Percentiles rank a stretch among this genome's conserved stretches.
Conservation (phyloP, 371 early-diverging fungal genomes). For the Phascolomyces articulosus region DNA sequence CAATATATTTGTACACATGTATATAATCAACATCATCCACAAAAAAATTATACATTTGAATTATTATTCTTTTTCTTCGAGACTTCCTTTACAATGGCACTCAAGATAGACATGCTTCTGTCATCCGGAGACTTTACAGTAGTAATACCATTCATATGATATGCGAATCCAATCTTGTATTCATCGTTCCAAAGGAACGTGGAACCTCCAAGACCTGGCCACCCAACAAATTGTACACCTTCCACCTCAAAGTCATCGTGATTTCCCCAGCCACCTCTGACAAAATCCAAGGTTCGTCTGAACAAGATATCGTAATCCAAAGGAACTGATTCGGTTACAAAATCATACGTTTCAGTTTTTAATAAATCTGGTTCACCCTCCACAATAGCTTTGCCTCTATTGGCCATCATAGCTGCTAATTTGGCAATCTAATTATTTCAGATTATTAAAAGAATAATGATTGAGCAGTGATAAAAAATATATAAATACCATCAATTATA, state of each 20-base stretch:
- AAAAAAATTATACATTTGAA: no score
- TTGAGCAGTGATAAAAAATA: no score
- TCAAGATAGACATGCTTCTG: slow-evolving; percentile 10
- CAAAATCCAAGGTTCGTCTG: neutral
- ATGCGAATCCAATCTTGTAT: slow-evolving; percentile 55
- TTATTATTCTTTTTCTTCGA: neutral
- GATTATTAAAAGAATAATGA: no score
- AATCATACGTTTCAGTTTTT: slow-evolving; percentile 20
- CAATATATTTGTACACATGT: no score
- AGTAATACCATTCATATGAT: slow-evolving; percentile 45
- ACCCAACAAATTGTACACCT: slow-evolving; percentile 17
- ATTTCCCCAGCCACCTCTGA: slow-evolving; percentile 14
- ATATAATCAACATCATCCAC: no score
- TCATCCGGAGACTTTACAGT: slow-evolving; percentile 13
- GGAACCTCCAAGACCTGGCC: slow-evolving; percentile 61
- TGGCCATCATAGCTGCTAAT: slow-evolving; percentile 69
- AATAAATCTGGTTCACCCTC: slow-evolving; percentile 45
- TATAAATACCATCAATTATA: no score
- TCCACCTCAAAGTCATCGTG: neutral
- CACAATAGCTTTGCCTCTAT: slow-evolving; percentile 55
- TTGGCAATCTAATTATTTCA: slow-evolving; percentile 53
- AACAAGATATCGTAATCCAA: slow-evolving; percentile 12
- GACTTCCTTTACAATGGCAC: slow-evolving; percentile 1
- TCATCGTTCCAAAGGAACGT: slow-evolving; percentile 59
- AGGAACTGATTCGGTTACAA: slow-evolving; percentile 21